Percentiles rank a stretch among this genome's conserved stretches.
Conservation (phyloP, 176 grass and related monocot genomes). For the Ensete ventricosum region DNA sequence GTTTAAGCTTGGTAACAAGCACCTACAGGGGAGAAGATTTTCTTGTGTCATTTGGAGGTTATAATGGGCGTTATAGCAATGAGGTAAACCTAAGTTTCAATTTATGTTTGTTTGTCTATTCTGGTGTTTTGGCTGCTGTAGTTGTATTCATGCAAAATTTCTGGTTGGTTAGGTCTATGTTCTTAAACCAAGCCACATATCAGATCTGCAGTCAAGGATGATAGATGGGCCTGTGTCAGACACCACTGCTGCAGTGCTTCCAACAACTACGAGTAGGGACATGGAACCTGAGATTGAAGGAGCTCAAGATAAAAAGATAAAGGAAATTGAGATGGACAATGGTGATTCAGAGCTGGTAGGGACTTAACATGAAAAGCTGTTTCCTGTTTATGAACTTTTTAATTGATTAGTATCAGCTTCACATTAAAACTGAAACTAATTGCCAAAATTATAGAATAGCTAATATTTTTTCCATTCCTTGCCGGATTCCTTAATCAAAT, state of each 20-base stretch:
- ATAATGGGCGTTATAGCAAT: constrained; percentile 90
- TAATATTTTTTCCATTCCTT: neutral
- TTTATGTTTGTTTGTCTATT: neutral
- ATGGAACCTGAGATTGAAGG: constrained; percentile 66
- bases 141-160: neutral
- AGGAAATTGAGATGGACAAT: constrained; percentile 85
- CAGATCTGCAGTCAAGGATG: constrained; percentile 38
- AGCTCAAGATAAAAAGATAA: constrained; percentile 82
- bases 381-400: neutral
- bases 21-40: constrained; percentile 78
- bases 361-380: neutral
- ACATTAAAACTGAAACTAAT: neutral
- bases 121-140: neutral
- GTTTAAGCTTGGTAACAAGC: constrained; percentile 68
- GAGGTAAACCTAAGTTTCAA: constrained; percentile 45
- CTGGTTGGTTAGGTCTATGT: constrained; percentile 48
- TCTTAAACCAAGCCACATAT: constrained; percentile 68
- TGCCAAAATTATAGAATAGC: neutral
- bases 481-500: neutral
- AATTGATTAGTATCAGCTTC: neutral
- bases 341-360: constrained; percentile 29
- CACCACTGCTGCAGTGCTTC: constrained; percentile 20
- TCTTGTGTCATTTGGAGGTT: constrained; percentile 96
- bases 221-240: constrained; percentile 42
- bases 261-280: constrained; percentile 33